Conservation (phyloP, 2,329 filamentous ascomycete genomes). For the Hymenoscyphus salicellus region DNA sequence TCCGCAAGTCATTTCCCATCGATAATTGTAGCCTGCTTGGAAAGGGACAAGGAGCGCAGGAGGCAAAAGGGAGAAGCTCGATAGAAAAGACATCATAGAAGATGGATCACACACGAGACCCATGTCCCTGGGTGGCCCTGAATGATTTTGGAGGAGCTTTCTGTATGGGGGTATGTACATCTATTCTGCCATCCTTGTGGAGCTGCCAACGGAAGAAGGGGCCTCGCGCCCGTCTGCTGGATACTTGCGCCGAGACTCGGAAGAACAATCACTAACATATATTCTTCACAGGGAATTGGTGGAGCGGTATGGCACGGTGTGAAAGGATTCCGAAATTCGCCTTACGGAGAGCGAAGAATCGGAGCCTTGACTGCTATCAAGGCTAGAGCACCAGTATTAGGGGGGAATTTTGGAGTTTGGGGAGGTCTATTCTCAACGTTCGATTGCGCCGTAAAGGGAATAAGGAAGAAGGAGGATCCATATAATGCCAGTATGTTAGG, state of each 20-base stretch:
- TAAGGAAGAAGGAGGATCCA: constrained; percentile 94
- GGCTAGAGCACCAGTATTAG: constrained; percentile 90
- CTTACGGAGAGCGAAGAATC: constrained; percentile 91
- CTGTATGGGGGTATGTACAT: constrained; percentile 78
- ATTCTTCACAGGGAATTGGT: constrained; percentile 58
- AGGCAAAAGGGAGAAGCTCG: constrained; percentile 1
- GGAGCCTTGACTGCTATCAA: constrained; percentile 97
- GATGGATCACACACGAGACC: constrained; percentile 96
- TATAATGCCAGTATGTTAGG: constrained; percentile 77
- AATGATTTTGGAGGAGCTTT: constrained; percentile 98
- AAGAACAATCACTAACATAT: background rate
- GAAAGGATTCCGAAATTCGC: constrained; percentile 87
- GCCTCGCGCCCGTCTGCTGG: background rate
- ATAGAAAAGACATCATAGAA: constrained; percentile 29
- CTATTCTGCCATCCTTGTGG: constrained; percentile 11
- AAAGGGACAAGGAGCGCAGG: background rate
- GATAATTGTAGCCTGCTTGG: background rate
- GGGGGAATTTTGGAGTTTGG: constrained; percentile 98
- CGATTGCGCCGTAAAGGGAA: constrained; percentile 93
- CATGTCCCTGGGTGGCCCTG: constrained; percentile 92
- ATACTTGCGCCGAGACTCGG: background rate
- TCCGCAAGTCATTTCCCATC: background rate
- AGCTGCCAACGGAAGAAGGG: background rate
- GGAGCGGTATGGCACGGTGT: constrained; percentile 94
- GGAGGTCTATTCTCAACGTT: constrained; percentile 94